These are phyloP conservation scores for Candida sp. DNA, from an alignment of 1,139 yeast species.

Conservation along the genomic window DNA sequence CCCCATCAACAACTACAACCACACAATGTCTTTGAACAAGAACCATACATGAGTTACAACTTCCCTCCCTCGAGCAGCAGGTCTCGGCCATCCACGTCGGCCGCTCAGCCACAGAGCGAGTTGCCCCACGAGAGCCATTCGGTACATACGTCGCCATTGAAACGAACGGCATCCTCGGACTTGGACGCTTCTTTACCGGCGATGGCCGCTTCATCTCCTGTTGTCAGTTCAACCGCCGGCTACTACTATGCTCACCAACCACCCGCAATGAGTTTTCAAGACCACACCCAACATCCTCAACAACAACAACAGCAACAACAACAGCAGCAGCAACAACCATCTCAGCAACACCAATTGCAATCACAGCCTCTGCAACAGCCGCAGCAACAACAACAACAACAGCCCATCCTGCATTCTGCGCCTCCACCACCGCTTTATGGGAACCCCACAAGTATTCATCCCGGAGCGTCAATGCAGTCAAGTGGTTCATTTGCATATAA, in stretches of 20 bases:
- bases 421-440: constrained; percentile 11
- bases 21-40: constrained; percentile 3
- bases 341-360: constrained; percentile 10
- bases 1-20: constrained; percentile 2
- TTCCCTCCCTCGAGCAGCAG: constrained; percentile 7
- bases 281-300: constrained; percentile 5
- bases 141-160: constrained; percentile 16
- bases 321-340: constrained; percentile 7
- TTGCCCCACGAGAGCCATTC: constrained; percentile 8
- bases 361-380: constrained; percentile 7
- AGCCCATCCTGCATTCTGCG: constrained; percentile 9
- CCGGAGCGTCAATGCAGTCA: constrained; percentile 8
- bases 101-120: constrained; percentile 4
- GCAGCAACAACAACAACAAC: constrained; percentile 8
- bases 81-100: constrained; percentile 2
- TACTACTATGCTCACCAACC: constrained; percentile 8
- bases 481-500: constrained; percentile 8
- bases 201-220: constrained; percentile 11
- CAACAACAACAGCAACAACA: constrained; percentile 7
- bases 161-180: constrained; percentile 14
- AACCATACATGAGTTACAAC: constrained; percentile 6
- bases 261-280: constrained; percentile 1
- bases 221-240: constrained; percentile 4
- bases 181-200: constrained; percentile 9
- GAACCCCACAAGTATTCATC: constrained; percentile 1